Evolutionary conservation across 192 early-diverging fungal species (phyloP), one percentile per base, ranked within the genome.

Genomic region (Martensiomyces pterosporus): DNA sequence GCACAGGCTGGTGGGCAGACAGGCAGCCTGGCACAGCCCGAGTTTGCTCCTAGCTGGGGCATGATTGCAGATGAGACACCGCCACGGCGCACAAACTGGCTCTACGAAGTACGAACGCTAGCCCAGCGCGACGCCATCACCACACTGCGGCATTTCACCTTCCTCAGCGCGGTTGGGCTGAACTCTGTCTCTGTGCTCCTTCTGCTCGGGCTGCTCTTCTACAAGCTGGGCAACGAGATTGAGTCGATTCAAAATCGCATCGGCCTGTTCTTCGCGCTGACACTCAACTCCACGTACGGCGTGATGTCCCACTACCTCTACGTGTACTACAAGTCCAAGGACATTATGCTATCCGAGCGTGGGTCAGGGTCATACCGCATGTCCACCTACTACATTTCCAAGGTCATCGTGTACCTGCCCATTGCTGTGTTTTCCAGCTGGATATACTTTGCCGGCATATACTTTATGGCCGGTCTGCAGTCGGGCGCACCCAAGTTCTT

Each of bases 341-440:
- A 65, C 42, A 80, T 80, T 50, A 78, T 85, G 67, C 51, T 75
- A 13, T 77, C 75, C 26, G 86, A 88, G 55, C 77, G 85, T 15
- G 80, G 81, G 21, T 65, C 76, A 9, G 80, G 83, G 5, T 78
- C 79, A 6, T 88, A 85, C 73, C 69, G 86, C 18, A 66, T 79
- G 44, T 75, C 76, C 21, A 67, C 82, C 24, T 83, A 75, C 32
- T 85, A 76, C 38, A 43, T 85, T 27, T 67, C 84, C 34, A 85
- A 85, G 57, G 41, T 84, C 33, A 29, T 82, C 13, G 75, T 79
- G 13, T 73, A 79, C 32, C 32, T 79, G 36, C 71, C 71, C 5
- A 39, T 75, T 8, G 64, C 64, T 9, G 56, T 75, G 33, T 35
- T 75, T 10, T 67, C 71, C n/a, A 67, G 64, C 43, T 67, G 63